phyloP scores from a whole-genome alignment of 1,284 basidiomycete species.

The Vanrija sp. region DNA sequence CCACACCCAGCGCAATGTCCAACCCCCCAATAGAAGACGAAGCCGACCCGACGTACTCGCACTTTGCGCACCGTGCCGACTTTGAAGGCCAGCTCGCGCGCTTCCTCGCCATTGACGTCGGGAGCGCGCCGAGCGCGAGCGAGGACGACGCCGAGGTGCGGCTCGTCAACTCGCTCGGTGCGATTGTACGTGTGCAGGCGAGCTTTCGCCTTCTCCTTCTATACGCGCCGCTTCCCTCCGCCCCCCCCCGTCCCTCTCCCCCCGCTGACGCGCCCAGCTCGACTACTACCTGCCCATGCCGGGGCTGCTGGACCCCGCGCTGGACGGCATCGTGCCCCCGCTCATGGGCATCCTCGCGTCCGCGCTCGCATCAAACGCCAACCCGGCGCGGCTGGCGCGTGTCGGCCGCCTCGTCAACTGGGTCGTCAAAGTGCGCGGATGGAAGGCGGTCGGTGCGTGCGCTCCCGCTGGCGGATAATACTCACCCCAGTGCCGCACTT shows the following conservation, averaged over 20 bases:
- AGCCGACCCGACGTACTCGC: constrained; percentile 45
- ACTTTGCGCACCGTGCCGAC: constrained; percentile 53
- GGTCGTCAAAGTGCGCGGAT: constrained; percentile 84
- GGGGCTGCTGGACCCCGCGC: constrained; percentile 89
- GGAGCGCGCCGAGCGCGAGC: constrained; percentile 45
- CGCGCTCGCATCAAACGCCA: constrained; percentile 54
- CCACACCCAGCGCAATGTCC: too few relatives aligned
- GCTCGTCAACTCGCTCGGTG: constrained; percentile 50
- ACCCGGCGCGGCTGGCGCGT: constrained; percentile 52
- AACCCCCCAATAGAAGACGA: constrained; percentile 22
- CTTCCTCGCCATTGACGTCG: constrained; percentile 57
- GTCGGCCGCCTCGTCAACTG: constrained; percentile 69
- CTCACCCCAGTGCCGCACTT: constrained; percentile 76
- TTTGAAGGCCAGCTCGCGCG: constrained; percentile 57
- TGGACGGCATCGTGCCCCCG: constrained; percentile 77
- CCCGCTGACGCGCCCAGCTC: constrained; percentile 55
- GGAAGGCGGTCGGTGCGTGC: constrained; percentile 83
- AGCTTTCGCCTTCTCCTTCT: neutral
- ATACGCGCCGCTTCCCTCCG: too few relatives aligned
- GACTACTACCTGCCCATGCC: constrained; percentile 89
- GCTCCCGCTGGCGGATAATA: too few relatives aligned
- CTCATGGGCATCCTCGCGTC: constrained; percentile 64
- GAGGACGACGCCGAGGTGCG: constrained; percentile 56
- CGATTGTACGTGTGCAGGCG: constrained; percentile 37
- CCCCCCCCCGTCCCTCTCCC: neutral